These are phyloP conservation scores for Micromonas pusilla DNA, from an alignment of 139 green algal genomes.

Conservation along the genomic window DNA sequence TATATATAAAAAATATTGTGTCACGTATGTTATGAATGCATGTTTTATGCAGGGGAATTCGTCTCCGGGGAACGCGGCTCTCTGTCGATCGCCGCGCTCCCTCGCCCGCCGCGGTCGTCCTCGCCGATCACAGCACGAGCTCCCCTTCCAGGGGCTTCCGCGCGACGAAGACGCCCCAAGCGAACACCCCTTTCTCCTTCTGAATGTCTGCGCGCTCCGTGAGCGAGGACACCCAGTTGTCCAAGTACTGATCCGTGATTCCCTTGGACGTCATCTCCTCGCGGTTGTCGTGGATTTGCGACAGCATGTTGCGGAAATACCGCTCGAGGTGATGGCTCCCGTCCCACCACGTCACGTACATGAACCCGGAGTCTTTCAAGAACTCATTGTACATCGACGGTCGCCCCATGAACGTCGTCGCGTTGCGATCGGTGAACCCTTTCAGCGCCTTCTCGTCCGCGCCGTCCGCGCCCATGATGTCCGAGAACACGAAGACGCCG, in stretches of 20 bases:
- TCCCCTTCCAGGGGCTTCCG: slow-evolving; percentile 19
- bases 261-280: slow-evolving; percentile 33
- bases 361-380: slow-evolving; percentile 29
- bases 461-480: slow-evolving; percentile 35
- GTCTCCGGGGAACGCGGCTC: neutral
- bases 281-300: slow-evolving; percentile 25
- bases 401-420: slow-evolving; percentile 36
- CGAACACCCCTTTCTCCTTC: slow-evolving; percentile 26
- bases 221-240: slow-evolving; percentile 31
- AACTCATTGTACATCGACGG: slow-evolving; percentile 27
- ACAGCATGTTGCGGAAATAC: slow-evolving; percentile 35
- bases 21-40: neutral
- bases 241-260: slow-evolving; percentile 30
- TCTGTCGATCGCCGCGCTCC: neutral
- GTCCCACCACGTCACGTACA: slow-evolving; percentile 37
- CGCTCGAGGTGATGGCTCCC: slow-evolving; percentile 32
- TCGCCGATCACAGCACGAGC: no score
- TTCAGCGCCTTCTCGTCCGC: slow-evolving; percentile 29
- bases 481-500: slow-evolving; percentile 33
- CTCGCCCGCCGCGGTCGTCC: no score
- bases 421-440: slow-evolving; percentile 36
- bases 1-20: no score
- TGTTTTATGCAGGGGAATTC: neutral
- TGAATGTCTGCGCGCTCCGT: slow-evolving; percentile 33
- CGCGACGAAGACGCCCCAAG: slow-evolving; percentile 33